Evolutionary conservation across 108 stramenopile genomes (phyloP), one percentile per base, ranked within the genome.

Genomic region (Skeletonema menzelii): DNA sequence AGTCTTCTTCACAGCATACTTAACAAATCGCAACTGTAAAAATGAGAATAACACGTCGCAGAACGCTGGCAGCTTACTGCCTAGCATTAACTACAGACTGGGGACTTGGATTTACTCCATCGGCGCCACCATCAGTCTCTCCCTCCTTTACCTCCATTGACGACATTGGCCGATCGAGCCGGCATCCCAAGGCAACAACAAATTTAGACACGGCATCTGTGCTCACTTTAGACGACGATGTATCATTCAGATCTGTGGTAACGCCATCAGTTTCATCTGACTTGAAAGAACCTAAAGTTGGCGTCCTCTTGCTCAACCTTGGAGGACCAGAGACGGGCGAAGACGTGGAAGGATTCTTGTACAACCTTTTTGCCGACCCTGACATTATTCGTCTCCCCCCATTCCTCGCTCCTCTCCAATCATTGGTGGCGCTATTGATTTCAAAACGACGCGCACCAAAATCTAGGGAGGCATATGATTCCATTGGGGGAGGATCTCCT

Each of bases 321-420:
- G 98, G 98, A 44, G 98, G 98, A 12, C 98, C 98, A 5, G 95
- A 96, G 75, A 89, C 88, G 12, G 76, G 76, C 12, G 91, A 97
- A 69, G 97, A 97, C 68, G 96, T 97, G 24, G 93, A 97, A 88
- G 94, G 88, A 31, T 96, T 96, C 70, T 79, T 99, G 60, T 99
- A 90, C 88, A 99, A 99, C 73, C 82, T 99, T 20, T 99, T 99
- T 81, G 95, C 97, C 35, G 97, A 99, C 77, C 97, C 97, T 15
- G 98, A 99, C 72, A 99, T 99, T 71, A 99, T 99, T 70, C 96
- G 97, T 26, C 82, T 97, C 13, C 97, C 97, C 8, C 67, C 81
- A 8, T 74, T 86, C 42, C 82, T 97, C 38, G 66, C 92, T 17
- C 87, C 89, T 5, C 83, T 97, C 19, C 97, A 97, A 76, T 82